A percentile compares a stretch with the other conserved stretches of the same genome.
These are phyloP conservation scores for Microbotryum scabiosae DNA, from an alignment of 1,284 basidiomycete genomes.

Conservation along the genomic window DNA sequence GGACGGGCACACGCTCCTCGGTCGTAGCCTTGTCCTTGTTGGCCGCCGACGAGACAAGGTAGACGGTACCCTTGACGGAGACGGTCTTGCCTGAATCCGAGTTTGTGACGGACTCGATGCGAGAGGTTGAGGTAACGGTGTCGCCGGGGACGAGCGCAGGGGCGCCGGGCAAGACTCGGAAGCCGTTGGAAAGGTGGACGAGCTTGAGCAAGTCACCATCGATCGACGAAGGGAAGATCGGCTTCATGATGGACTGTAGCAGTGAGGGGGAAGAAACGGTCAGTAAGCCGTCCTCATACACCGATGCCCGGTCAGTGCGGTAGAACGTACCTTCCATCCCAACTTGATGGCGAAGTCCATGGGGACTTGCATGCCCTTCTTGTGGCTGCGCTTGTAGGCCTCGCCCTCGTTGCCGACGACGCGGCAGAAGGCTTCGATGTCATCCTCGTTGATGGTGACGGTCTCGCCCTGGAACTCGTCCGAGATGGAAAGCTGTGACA, in stretches of 20 bases:
- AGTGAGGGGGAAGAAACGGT: neutral
- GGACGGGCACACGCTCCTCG: slow-evolving; percentile 57
- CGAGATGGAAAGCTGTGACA: slow-evolving; percentile 53
- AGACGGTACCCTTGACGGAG: slow-evolving; percentile 78
- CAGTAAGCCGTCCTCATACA: neutral
- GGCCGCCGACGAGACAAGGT: slow-evolving; percentile 49
- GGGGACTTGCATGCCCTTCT: slow-evolving; percentile 52
- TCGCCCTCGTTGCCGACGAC: slow-evolving; percentile 90
- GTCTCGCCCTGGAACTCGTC: slow-evolving; percentile 75
- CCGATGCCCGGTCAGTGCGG: neutral
- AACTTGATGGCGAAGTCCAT: slow-evolving; percentile 99
- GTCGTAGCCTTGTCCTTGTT: slow-evolving; percentile 45
- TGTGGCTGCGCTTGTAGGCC: slow-evolving; percentile 70
- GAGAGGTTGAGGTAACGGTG: slow-evolving; percentile 79
- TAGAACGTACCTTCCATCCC: slow-evolving; percentile 74
- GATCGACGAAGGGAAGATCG: slow-evolving; percentile 84
- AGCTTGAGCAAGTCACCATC: slow-evolving; percentile 91
- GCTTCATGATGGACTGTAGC: slow-evolving; percentile 81
- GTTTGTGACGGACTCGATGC: slow-evolving; percentile 82
- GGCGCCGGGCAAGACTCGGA: slow-evolving; percentile 74
- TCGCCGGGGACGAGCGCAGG: slow-evolving; percentile 74
- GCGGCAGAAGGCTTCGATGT: slow-evolving; percentile 82
- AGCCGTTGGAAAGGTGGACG: slow-evolving; percentile 93
- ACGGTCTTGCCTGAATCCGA: slow-evolving; percentile 72
- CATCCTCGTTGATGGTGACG: slow-evolving; percentile 63